Base-by-base conservation (phyloP, 495 filamentous ascomycete species). In the Neurospora tetraspora region DNA sequence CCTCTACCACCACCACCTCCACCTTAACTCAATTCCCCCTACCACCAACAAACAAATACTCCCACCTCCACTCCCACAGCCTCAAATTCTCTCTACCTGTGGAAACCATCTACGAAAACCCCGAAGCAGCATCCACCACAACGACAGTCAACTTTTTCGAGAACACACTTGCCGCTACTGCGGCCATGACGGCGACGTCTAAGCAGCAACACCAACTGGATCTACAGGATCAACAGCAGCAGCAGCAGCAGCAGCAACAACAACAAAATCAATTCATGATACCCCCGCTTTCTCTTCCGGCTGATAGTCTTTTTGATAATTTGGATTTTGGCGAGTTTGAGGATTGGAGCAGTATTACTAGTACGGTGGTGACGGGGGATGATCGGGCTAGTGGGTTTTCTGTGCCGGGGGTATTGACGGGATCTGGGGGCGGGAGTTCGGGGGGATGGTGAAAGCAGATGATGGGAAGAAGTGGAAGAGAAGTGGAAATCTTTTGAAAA, bases 261-360 rank as follows among this genome's bases (percentile, higher is more conserved):
- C 71, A 38, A 20, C 75, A 72, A 11, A 69, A 74, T 2, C 70
- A 72, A 6, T 53, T 75, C 1, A 59, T 69, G 12, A 47, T 74
- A 12, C 45, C 45, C 2, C 61, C 69, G 6, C 53, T 61, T 31
- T 6, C 23, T 31, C 12, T 61, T 14, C 5, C 53, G 4, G 2
- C 23, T 31, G 53, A 61, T 3, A 74, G 69, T 34, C 47, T 71
- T 9, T 68, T 69, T 5, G 69, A 65, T 2, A 74, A 72, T 43
- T 10, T 79, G 1, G 53, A 31, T 16, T 16, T 14, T 61, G 40
- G 40, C 61, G 12, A 77, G 1, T 79, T 73, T 45, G 76, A 81
- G 16, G 78, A 80, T 69, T 81, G 79, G 79, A 80, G 77, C 69
- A 77, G 74, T 39, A 23, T 79, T 23, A 73, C 76, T 8, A 75